Base-by-base conservation (phyloP, 2,329 filamentous ascomycete genomes). In the Fusarium albidum region DNA sequence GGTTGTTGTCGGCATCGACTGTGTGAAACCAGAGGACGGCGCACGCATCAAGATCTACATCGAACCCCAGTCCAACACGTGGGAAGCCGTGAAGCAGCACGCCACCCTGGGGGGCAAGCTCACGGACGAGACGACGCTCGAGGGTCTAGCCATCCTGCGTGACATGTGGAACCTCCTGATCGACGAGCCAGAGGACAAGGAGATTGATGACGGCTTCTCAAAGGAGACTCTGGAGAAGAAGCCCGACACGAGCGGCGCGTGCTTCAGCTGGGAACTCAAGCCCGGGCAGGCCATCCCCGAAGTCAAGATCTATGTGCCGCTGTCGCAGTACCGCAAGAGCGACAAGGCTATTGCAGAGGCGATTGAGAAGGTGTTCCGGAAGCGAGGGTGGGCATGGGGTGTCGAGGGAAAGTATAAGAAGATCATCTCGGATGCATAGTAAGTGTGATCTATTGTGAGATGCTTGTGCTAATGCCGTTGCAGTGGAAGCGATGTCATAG, bases 21-120 rank as follows among this genome's bases (percentile, higher is more conserved):
- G 66, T 29, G 34, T 67, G n/a, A 55, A 50, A 21, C 66, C 66
- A 5, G 57, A 65, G 13, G 55, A 55, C 18, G 66, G 64, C 2
- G 67, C 67, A 9, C 46, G 67, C 37, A 55, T 65, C 39, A 69
- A 68, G 50, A 41, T 69, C n/a, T 69, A 68, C 41, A 64, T 60
- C 11, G 59, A 64, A 9, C 53, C 57, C 3, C 49, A 60, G 10
- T 59, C 57, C 29, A 69, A 69, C 17, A 57, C 61, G 12, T 67
- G 64, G 55, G 47, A 55, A 26, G 54, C 59, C 6, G 63, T 69
- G 17, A 48, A 58, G 10, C 34, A 69, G 5, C 64, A 68, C 14
- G 48, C 66, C 12, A 69, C 67, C 2, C 46, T 69, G 0, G 65
- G 62, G 34, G 67, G 66, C 3, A 47, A 54, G 14, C 44, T 63